A percentile compares a stretch with the other conserved stretches of the same genome.
phyloP scores from a whole-genome alignment of 2,329 filamentous ascomycete species.

The Botryosphaeria dothidea region DNA sequence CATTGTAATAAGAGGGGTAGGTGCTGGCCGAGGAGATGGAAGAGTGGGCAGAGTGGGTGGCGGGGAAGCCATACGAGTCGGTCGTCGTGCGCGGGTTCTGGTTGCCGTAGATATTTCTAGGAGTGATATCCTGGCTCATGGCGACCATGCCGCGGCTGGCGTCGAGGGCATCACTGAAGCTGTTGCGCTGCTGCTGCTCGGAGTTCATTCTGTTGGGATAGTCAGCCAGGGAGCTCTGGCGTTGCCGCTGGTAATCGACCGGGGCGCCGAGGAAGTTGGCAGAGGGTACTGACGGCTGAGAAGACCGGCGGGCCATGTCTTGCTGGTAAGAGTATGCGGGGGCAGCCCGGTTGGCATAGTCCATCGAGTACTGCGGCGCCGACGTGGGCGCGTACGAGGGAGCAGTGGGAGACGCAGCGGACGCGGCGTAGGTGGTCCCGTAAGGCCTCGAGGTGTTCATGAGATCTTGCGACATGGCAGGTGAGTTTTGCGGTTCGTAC shows the following conservation, averaged over 20 bases:
- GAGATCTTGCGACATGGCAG: constrained; percentile 74
- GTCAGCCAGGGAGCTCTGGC: constrained; percentile 67
- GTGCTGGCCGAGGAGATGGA: constrained; percentile 83
- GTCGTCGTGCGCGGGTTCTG: constrained; percentile 66
- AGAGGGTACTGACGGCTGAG: constrained; percentile 77
- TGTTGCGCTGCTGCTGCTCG: constrained; percentile 61
- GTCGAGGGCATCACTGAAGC: constrained; percentile 86
- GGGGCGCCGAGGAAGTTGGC: constrained; percentile 51
- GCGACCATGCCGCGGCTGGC: constrained; percentile 93
- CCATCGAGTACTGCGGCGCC: constrained; percentile 73
- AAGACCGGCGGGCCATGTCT: constrained; percentile 67
- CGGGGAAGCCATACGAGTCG: constrained; percentile 90
- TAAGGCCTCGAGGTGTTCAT: constrained; percentile 69
- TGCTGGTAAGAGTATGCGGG: constrained; percentile 58
- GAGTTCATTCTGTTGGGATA: constrained; percentile 58
- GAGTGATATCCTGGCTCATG: constrained; percentile 89
- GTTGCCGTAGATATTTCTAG: constrained; percentile 82
- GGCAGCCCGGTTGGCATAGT: constrained; percentile 58
- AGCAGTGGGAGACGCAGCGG: constrained; percentile 65
- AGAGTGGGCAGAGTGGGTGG: constrained; percentile 80
- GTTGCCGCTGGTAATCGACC: constrained; percentile 48
- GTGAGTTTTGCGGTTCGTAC: constrained; percentile 66
- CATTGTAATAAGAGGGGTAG: constrained; percentile 81
- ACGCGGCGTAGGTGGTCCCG: constrained; percentile 66
- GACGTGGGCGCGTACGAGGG: constrained; percentile 67